Base-by-base conservation (phyloP, 2,329 filamentous ascomycete species). In the Xylaria sp. region DNA sequence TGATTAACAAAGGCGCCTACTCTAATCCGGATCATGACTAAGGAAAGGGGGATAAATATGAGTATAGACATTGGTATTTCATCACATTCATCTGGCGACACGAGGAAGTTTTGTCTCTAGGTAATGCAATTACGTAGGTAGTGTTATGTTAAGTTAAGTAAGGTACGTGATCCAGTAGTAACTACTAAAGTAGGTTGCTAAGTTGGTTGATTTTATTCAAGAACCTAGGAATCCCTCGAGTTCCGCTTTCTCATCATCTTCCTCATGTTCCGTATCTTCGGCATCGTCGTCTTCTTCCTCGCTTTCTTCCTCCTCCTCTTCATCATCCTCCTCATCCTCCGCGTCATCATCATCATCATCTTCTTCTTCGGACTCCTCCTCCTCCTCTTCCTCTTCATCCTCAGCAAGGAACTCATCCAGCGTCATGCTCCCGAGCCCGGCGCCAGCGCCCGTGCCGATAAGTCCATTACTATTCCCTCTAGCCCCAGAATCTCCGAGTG, bases 351-450 rank as follows among this genome's bases (percentile, higher is more conserved):
- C 83, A 28, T 83, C 82, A 50, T 84, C 83, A 2, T 68, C 82
- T 0, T 82, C 81, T 1, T 83, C 83, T 0, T 81, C 81, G 0
- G 85, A 83, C 0, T 83, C 81, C 13, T 1, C 83, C 82, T 1
- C 85, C 84, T 8, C 83, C 2, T 84, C 84, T 1, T 85, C 85
- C 0, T 84, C 84, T 3, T 81, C 82, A 18, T 23, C 89, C 75
- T 93, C 92, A 4, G 91, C 93, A 65, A 98, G 83, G 94, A 96
- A 98, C 78, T 97, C 93, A 81, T 98, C 94, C 70, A 99, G 82
- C 23, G 91, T 93, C 86, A 97, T 97, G 46, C 89, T 88, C 12
- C 80, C 83, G 57, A 89, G 89, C 5, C 81, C 80, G 18, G 75
- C 67, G 7, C 74, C 70, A 4, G 36, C 63, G 15, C 61, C 63